Evolutionary conservation across 371 early-diverging fungal species (phyloP).

Genomic region (Mortierella sp.): DNA sequence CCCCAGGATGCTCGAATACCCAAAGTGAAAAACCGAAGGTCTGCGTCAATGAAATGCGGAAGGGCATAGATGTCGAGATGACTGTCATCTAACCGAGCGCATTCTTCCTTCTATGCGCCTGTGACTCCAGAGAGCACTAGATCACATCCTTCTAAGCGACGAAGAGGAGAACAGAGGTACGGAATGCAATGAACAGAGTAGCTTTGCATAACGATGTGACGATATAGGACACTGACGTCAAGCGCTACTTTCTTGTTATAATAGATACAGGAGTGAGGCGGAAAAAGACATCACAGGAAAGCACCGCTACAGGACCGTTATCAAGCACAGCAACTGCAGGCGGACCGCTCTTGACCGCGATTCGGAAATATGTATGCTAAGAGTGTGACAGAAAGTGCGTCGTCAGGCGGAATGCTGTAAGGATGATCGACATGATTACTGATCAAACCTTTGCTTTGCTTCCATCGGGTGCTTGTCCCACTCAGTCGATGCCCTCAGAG

Average conservation of each 20-base stretch:
- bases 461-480: neutral
- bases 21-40: constrained; percentile 15
- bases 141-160: constrained; percentile 25
- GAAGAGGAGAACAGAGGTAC: constrained; percentile 39
- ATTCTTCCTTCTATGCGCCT: neutral
- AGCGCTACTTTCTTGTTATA: neutral
- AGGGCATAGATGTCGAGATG: neutral
- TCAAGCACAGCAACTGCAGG: neutral
- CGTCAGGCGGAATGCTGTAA: neutral
- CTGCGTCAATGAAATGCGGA: neutral
- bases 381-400: too few relatives aligned
- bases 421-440: too few relatives aligned
- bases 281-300: constrained; percentile 5
- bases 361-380: constrained; percentile 3
- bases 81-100: neutral
- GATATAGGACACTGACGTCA: too few relatives aligned
- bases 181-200: neutral
- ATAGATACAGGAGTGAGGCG: constrained; percentile 29
- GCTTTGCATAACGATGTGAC: neutral
- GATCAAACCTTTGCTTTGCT: too few relatives aligned
- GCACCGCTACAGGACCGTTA: neutral
- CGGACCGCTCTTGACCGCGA: constrained; percentile 20
- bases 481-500: neutral
- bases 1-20: neutral
- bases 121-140: constrained; percentile 7